These are phyloP conservation scores for Pulveroboletus ravenelii DNA, from an alignment of 768 basidiomycete species.

Conservation along the genomic window DNA sequence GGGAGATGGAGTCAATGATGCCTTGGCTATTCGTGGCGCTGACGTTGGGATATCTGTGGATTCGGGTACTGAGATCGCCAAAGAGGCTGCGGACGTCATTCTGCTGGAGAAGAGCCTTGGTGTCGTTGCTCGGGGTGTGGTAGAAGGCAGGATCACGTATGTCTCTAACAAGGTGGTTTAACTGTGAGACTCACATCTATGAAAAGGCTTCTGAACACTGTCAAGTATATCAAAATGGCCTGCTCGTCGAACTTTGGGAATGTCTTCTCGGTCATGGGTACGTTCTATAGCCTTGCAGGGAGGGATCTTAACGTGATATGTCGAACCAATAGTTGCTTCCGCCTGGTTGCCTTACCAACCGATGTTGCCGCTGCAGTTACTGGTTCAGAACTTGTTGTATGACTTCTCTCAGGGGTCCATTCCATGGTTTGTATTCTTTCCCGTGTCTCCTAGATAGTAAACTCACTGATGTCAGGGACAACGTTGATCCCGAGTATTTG, in stretches of 20 bases:
- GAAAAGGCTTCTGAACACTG: constrained; percentile 32
- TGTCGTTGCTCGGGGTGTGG: constrained; percentile 31
- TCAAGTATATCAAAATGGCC: constrained; percentile 38
- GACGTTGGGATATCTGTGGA: constrained; percentile 33
- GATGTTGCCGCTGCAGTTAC: constrained; percentile 32
- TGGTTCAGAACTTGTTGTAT: constrained; percentile 32
- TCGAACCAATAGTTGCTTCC: constrained; percentile 26
- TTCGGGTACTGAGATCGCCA: constrained; percentile 33
- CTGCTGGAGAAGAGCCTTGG: constrained; percentile 34
- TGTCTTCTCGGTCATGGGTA: constrained; percentile 31
- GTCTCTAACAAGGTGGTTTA: constrained; percentile 1
- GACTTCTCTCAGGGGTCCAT: constrained; percentile 36
- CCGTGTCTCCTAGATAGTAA: not conserved
- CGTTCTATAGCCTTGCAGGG: not conserved
- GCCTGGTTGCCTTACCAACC: constrained; percentile 37
- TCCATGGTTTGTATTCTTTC: constrained; percentile 25
- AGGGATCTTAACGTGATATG: not conserved
- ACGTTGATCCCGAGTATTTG: constrained; percentile 36
- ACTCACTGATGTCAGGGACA: constrained; percentile 27
- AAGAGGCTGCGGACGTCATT: constrained; percentile 36
- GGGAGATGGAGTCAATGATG: constrained; percentile 31
- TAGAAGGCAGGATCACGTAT: constrained; percentile 32
- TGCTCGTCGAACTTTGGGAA: constrained; percentile 35
- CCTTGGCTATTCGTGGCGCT: constrained; percentile 29
- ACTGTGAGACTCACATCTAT: constrained; percentile 7